phyloP scores from a whole-genome alignment of 257 asterid species.

The Plantago elongata region DNA sequence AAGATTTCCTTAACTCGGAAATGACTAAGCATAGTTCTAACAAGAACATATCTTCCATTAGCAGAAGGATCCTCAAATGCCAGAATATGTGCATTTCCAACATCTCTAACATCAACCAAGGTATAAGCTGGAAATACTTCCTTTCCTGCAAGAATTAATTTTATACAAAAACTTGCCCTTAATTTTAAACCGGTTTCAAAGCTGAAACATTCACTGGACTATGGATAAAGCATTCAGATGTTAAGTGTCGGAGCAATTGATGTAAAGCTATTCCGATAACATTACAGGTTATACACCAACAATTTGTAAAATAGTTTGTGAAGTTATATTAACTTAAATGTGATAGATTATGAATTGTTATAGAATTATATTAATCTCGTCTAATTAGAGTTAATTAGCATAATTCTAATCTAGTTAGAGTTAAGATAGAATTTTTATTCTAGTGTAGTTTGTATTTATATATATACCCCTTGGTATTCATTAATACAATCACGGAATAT shows the following conservation, averaged over 20 bases:
- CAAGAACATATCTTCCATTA: slow-evolving; percentile 43
- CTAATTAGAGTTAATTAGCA: no score
- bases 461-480: no score
- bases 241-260: no score
- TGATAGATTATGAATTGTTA: no score
- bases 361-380: no score
- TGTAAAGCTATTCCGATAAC: no score
- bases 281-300: not conserved
- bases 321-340: not conserved
- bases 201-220: not conserved
- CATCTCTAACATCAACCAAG: slow-evolving; percentile 44
- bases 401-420: no score
- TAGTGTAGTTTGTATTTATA: no score
- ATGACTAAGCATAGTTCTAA: slow-evolving; percentile 32
- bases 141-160: slow-evolving; percentile 11
- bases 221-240: not conserved
- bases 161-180: no score
- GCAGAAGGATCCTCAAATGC: slow-evolving; percentile 47
- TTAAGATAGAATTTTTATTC: no score
- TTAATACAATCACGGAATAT: no score
- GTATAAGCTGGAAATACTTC: slow-evolving; percentile 17
- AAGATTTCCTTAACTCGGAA: slow-evolving; percentile 27
- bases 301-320: not conserved
- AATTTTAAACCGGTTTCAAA: not conserved
- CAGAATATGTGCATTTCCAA: slow-evolving; percentile 33